Conservation (phyloP, 305 asterid species). For the Fraxinus velutina region DNA sequence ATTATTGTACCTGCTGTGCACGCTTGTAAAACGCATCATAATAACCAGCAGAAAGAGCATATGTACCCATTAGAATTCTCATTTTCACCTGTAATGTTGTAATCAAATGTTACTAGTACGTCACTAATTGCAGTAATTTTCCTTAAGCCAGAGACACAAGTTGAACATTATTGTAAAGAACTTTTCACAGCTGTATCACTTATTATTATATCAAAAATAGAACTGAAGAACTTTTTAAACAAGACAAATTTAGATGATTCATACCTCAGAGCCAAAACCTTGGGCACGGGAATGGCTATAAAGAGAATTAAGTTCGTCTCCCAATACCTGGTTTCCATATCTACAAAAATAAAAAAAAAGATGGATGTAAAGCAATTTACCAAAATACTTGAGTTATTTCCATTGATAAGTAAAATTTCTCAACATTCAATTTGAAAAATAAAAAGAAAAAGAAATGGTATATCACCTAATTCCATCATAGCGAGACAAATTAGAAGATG, state of each 20-base stretch:
- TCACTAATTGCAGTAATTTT: conserved; percentile 10
- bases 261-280: conserved; percentile 96
- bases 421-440: neutral
- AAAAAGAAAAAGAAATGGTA: conserved; percentile 4
- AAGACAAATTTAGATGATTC: neutral
- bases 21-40: conserved; percentile 96
- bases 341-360: conserved; percentile 30
- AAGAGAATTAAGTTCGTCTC: conserved; percentile 69
- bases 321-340: conserved; percentile 75
- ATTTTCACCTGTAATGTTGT: conserved; percentile 64
- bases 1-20: conserved; percentile 76
- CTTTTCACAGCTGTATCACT: neutral
- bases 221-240: neutral
- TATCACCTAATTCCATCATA: conserved; percentile 85
- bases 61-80: conserved; percentile 95
- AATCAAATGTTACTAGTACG: neutral
- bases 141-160: conserved; percentile 9
- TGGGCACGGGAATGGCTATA: conserved; percentile 76
- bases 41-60: conserved; percentile 96
- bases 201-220: neutral
- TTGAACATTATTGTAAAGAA: conserved; percentile 15
- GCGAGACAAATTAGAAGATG: conserved; percentile 96
- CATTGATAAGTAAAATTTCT: neutral
- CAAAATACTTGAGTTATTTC: neutral
- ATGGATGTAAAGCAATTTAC: neutral